Conservation (phyloP, 2,329 filamentous ascomycete species). For the Sphaerostilbella broomeana region DNA sequence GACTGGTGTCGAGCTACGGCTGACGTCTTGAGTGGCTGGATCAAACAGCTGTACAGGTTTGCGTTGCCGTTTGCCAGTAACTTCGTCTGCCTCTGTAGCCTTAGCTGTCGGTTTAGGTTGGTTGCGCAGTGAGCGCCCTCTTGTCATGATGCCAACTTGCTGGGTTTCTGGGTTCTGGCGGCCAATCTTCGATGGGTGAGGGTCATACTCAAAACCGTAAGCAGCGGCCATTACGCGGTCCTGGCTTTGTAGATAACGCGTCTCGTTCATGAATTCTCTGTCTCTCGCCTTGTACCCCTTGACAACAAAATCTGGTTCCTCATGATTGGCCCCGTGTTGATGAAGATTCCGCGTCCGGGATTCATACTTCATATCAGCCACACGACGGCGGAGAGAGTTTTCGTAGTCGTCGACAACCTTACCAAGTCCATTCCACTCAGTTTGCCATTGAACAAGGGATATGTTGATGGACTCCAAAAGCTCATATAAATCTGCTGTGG, state of each 20-base stretch:
- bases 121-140: conserved; percentile 47
- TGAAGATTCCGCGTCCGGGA: conserved; percentile 37
- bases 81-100: conserved; percentile 47
- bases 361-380: conserved; percentile 42
- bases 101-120: conserved; percentile 52
- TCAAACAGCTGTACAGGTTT: conserved; percentile 47
- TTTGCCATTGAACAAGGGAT: conserved; percentile 45
- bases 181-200: conserved; percentile 50
- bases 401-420: conserved; percentile 51
- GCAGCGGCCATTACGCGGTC: conserved; percentile 53
- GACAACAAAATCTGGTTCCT: conserved; percentile 47
- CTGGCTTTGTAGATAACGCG: conserved; percentile 44
- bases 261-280: conserved; percentile 37
- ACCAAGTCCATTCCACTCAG: conserved; percentile 46
- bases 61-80: conserved; percentile 47
- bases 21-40: conserved; percentile 43
- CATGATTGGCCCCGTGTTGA: conserved; percentile 36
- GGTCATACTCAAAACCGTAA: conserved; percentile 57
- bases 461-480: conserved; percentile 39
- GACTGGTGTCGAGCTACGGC: conserved; percentile 46
- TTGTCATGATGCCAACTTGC: conserved; percentile 43
- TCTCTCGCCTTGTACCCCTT: conserved; percentile 46
- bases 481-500: conserved; percentile 39
- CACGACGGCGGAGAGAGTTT: conserved; percentile 45
- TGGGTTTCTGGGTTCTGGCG: conserved; percentile 53